A percentile compares a stretch with the other conserved stretches of the same genome.
Evolutionary conservation across 2,329 filamentous ascomycete genomes (phyloP).

Genomic region (Penicillium sp.): DNA sequence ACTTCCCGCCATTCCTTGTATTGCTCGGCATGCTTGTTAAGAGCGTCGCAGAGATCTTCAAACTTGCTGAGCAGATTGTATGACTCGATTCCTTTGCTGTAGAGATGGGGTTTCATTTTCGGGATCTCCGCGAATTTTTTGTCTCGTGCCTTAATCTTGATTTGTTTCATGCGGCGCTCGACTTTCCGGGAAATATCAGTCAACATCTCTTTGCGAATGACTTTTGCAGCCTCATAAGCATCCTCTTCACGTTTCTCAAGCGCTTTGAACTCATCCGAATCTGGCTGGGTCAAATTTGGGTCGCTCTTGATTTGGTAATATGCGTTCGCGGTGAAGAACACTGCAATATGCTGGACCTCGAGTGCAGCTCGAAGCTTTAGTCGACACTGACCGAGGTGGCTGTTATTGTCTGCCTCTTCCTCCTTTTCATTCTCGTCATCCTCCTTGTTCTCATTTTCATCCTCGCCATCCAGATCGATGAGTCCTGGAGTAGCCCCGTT

Average conservation of each 20-base stretch:
- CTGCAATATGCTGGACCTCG: slow-evolving; percentile 75
- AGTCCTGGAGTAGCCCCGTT: slow-evolving; percentile 17
- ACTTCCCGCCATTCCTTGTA: slow-evolving; percentile 73
- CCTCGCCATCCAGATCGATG: slow-evolving; percentile 32
- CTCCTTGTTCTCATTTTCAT: slow-evolving; percentile 40
- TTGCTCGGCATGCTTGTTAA: slow-evolving; percentile 70
- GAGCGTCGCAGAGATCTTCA: slow-evolving; percentile 60
- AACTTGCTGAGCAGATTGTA: slow-evolving; percentile 64
- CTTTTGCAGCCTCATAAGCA: slow-evolving; percentile 75
- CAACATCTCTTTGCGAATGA: slow-evolving; percentile 75
- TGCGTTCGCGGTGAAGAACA: slow-evolving; percentile 81
- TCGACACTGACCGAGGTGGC: slow-evolving; percentile 57
- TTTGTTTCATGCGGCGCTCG: slow-evolving; percentile 60
- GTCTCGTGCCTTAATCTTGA: slow-evolving; percentile 54
- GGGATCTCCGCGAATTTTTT: slow-evolving; percentile 64
- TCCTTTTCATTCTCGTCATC: slow-evolving; percentile 39
- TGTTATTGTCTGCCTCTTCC: slow-evolving; percentile 41
- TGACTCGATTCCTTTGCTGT: slow-evolving; percentile 70
- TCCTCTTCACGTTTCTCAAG: slow-evolving; percentile 70
- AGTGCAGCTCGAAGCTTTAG: slow-evolving; percentile 69
- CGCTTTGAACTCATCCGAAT: slow-evolving; percentile 63
- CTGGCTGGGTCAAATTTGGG: slow-evolving; percentile 59
- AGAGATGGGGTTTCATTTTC: slow-evolving; percentile 53
- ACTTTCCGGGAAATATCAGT: slow-evolving; percentile 57
- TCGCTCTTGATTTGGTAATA: slow-evolving; percentile 80